A percentile compares a stretch with the other conserved stretches of the same genome.
Conservation (phyloP, 2,329 filamentous ascomycete species). For the Neofusicoccum cordaticola region DNA sequence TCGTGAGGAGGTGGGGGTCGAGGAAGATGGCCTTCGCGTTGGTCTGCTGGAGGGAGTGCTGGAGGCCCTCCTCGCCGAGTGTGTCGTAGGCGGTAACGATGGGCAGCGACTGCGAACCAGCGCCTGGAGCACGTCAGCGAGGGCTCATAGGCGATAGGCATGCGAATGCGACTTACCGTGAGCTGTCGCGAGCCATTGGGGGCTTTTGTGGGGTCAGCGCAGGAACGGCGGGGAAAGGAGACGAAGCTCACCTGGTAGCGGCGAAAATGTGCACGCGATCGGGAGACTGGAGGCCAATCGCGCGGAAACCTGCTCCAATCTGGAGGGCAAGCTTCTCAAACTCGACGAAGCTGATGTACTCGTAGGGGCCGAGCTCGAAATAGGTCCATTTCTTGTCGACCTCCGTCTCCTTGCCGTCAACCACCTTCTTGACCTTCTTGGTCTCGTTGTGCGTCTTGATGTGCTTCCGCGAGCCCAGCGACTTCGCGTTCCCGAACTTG, state of each 20-base stretch:
- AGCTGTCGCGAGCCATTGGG: conserved; percentile 80
- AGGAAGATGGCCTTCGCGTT: conserved; percentile 79
- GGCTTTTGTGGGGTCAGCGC: conserved; percentile 44
- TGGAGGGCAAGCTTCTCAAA: conserved; percentile 69
- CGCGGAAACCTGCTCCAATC: conserved; percentile 70
- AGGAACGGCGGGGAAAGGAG: conserved; percentile 4
- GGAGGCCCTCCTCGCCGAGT: conserved; percentile 77
- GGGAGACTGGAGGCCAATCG: conserved; percentile 65
- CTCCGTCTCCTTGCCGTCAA: conserved; percentile 75
- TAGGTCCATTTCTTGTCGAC: conserved; percentile 90
- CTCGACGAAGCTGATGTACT: conserved; percentile 74
- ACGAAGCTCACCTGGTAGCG: conserved; percentile 59
- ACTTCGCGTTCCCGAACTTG: conserved; percentile 53
- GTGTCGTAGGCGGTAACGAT: conserved; percentile 96
- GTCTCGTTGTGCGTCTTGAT: conserved; percentile 76
- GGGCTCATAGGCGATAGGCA: background rate
- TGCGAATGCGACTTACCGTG: conserved; percentile 52
- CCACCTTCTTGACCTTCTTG: conserved; percentile 85
- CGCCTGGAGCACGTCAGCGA: conserved; percentile 42
- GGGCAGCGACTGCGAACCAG: conserved; percentile 77
- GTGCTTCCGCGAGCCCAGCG: conserved; percentile 66
- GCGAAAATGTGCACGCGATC: conserved; percentile 80
- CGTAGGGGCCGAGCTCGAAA: conserved; percentile 77
- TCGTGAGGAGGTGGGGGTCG: conserved; percentile 69
- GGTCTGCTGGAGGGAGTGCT: conserved; percentile 82